phyloP scores from a whole-genome alignment of 306 rosid genomes.

The Rubus idaeus region DNA sequence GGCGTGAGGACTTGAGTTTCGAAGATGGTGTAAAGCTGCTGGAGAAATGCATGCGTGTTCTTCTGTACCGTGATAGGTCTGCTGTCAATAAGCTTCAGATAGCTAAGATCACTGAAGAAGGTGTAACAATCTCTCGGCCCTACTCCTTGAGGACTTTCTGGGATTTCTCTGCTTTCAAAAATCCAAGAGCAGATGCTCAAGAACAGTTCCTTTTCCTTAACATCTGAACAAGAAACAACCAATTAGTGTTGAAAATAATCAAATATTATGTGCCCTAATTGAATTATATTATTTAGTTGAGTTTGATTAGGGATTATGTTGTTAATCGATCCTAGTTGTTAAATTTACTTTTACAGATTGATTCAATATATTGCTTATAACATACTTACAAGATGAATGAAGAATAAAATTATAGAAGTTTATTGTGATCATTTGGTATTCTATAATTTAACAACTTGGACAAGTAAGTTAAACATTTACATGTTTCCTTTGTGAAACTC shows the following conservation, averaged over 20 bases:
- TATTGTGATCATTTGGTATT: neutral
- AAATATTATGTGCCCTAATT: too few relatives aligned
- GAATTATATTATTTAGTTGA: too few relatives aligned
- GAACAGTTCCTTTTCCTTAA: constrained; percentile 5
- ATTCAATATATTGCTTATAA: too few relatives aligned
- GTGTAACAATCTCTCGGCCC: constrained; percentile 60
- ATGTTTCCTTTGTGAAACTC: too few relatives aligned
- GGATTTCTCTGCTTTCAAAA: constrained; percentile 71
- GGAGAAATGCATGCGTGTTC: constrained; percentile 95
- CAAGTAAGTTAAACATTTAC: neutral
- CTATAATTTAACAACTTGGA: neutral
- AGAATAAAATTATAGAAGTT: too few relatives aligned
- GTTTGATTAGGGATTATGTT: neutral
- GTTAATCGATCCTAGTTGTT: too few relatives aligned
- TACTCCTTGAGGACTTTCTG: constrained; percentile 82
- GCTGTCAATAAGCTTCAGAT: constrained; percentile 79
- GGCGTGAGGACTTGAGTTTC: constrained; percentile 84
- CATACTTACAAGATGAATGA: neutral
- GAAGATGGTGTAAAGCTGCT: constrained; percentile 86
- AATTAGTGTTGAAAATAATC: neutral
- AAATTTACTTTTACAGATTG: too few relatives aligned
- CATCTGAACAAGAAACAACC: neutral
- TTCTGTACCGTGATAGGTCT: constrained; percentile 87
- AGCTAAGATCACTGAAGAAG: constrained; percentile 74
- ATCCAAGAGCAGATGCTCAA: constrained; percentile 73